Base-by-base conservation (phyloP, 495 filamentous ascomycete genomes). In the Neurospora intermedia region DNA sequence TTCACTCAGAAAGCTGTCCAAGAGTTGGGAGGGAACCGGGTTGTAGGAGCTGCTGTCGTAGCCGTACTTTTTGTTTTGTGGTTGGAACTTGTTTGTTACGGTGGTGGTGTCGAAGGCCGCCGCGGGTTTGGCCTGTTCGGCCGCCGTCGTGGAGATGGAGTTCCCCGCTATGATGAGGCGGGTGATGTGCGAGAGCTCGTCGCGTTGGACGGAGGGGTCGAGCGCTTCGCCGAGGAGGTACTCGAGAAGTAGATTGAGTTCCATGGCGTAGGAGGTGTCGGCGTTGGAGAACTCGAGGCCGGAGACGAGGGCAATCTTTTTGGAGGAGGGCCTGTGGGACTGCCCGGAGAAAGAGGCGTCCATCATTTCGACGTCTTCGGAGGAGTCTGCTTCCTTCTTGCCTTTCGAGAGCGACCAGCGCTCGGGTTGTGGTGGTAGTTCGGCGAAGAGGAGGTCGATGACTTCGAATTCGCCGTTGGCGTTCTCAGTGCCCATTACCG, bases 401-500 rank as follows among this genome's bases (percentile, higher is more conserved):
- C 79, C 71, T 31, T 82, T 80, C 6, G 83, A 80, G 6, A 86
- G 83, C 42, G 89, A 87, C 94, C 93, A 97, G 43, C 94, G 89
- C 69, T 86, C 84, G 35, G 93, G 91, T 76, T 98, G 96, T 0
- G 88, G 89, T 11, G 96, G 85, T 4, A 99, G 82, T 78, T 97
- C 94, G 10, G 96, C 92, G 40, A 97, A 88, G 76, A 93, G 91
- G 71, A 97, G 84, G 80, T 97, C 94, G 38, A 98, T 87, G 6
- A 97, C 92, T 75, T 98, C 92, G 71, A 99, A 96, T 75, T 96
- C 92, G 54, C 96, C 96, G 82, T 96, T 89, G 39, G 86, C 84
- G 74, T 96, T 97, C 78, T 99, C 96, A 0, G 94, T 97, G 43
- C 96, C 96, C 82, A 99, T 86, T 0, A 92, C 94, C 15, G 94